Evolutionary conservation across 805 yeast genomes (phyloP).

Genomic region (Candida namnaoensis): DNA sequence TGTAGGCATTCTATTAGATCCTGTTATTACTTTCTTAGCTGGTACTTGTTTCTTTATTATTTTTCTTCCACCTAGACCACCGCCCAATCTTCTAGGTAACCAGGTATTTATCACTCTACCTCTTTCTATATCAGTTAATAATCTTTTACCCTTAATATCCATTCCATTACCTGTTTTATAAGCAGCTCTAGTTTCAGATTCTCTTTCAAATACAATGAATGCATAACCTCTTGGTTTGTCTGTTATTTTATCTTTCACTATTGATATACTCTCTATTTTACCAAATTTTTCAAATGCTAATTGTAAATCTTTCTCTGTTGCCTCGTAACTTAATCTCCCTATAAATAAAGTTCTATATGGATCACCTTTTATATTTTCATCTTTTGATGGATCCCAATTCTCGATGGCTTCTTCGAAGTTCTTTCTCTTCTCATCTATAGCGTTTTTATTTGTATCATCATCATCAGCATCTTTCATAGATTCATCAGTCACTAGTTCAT

Average conservation of each 20-base stretch:
- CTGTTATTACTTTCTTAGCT: constrained; percentile 2
- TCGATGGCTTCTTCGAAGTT: constrained; percentile 25
- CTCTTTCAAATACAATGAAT: constrained; percentile 62
- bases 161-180: constrained; percentile 47
- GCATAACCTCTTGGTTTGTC: constrained; percentile 76
- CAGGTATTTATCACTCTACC: constrained; percentile 59
- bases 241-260: constrained; percentile 43
- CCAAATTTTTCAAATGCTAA: constrained; percentile 60
- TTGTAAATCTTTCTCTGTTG: constrained; percentile 62
- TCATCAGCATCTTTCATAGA: constrained; percentile 9
- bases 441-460: constrained; percentile 22
- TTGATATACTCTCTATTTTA: constrained; percentile 50
- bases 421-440: constrained; percentile 16
- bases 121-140: constrained; percentile 66
- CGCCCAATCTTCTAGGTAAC: constrained; percentile 75
- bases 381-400: constrained; percentile 48
- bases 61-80: constrained; percentile 82
- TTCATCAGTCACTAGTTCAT: constrained; percentile 4
- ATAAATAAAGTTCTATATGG: constrained; percentile 77
- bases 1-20: constrained; percentile 5
- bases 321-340: constrained; percentile 56
- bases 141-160: constrained; percentile 40
- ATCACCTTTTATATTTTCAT: constrained; percentile 54
- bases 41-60: constrained; percentile 8
- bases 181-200: constrained; percentile 53